Base-by-base conservation (phyloP, 2,329 filamentous ascomycete genomes). In the Rachicladosporium sp. region DNA sequence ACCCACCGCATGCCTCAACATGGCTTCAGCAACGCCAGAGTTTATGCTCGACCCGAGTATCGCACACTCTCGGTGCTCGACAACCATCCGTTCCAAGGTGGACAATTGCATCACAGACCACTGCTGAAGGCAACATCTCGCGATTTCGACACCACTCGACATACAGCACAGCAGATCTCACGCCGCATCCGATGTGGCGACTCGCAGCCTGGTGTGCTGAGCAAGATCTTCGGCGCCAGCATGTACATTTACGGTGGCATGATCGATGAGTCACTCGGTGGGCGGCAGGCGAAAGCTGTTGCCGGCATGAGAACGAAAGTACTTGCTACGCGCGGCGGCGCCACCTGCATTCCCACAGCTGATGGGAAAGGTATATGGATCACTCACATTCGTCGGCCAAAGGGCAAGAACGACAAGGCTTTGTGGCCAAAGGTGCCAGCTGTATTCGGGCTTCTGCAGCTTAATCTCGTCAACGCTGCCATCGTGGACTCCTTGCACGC, bases 401-500 rank as follows among this genome's bases (percentile, higher is more conserved):
- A 64, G 51, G 49, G 49, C 35, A 63, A 60, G 46, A 45, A 47
- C 6, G 62, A 64, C 44, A 46, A 52, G 19, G 54, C 60, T 12
- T 51, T 66, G 6, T 65, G 61, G 61, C 63, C 63, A 19, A 66
- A 66, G 37, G 57, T 64, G 0, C 61, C 62, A 1, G 62, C 63
- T 1, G 53, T 56, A 2, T 46, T 48, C 4, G 57, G 61, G 4
- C 53, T 66, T 9, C 29, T 51, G 7, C 48, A 61, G 39, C 49
- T 65, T 15, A 59, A 58, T 3, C 42, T 63, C 9, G 33, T 63
- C 27, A 50, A 49, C 11, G 27, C 40, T 9, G 35, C 43, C 6
- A 30, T 33, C 10, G 9, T 36, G 1, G 43, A 54, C 10, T 35
- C 40, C 4, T 39, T 51, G 11, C 32, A 46, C 7, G 50, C 49